Percentiles rank a stretch among this genome's conserved stretches.
Evolutionary conservation across 768 basidiomycete genomes (phyloP).

Genomic region (Hortiboletus flavorubellus): DNA sequence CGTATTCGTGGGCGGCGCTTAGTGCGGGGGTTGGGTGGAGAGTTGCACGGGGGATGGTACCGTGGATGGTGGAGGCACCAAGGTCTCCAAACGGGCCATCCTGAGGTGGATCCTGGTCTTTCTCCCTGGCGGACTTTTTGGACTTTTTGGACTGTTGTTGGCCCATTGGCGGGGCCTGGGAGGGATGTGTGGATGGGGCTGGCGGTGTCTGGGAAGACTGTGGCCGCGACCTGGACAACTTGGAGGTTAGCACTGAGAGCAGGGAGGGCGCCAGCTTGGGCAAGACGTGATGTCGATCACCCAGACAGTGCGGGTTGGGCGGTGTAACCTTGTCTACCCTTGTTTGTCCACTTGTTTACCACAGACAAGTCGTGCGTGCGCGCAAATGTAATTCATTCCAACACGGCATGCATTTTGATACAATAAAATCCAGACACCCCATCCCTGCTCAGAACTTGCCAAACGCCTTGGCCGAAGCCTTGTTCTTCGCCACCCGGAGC

Average conservation of each 20-base stretch:
- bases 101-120: constrained; percentile 51
- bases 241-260: constrained; percentile 69
- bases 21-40: constrained; percentile 40
- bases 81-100: constrained; percentile 43
- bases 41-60: constrained; percentile 44
- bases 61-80: constrained; percentile 36
- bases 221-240: constrained; percentile 65
- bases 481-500: constrained; percentile 90
- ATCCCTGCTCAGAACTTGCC: constrained; percentile 73
- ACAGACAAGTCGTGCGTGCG: background rate
- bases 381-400: constrained; percentile 1
- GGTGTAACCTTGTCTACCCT: constrained; percentile 21
- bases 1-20: constrained; percentile 36
- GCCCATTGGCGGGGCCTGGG: constrained; percentile 61
- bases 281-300: constrained; percentile 28
- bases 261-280: constrained; percentile 80
- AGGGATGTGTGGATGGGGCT: constrained; percentile 37
- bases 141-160: constrained; percentile 82
- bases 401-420: constrained; percentile 24
- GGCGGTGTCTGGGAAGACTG: constrained; percentile 73
- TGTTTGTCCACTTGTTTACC: constrained; percentile 36
- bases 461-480: constrained; percentile 88
- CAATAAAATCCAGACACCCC: constrained; percentile 1
- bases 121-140: constrained; percentile 69
- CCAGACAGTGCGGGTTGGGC: constrained; percentile 26